Evolutionary conservation across 78 protist species (phyloP).

Genomic region (Trichosphaerium sp.): DNA sequence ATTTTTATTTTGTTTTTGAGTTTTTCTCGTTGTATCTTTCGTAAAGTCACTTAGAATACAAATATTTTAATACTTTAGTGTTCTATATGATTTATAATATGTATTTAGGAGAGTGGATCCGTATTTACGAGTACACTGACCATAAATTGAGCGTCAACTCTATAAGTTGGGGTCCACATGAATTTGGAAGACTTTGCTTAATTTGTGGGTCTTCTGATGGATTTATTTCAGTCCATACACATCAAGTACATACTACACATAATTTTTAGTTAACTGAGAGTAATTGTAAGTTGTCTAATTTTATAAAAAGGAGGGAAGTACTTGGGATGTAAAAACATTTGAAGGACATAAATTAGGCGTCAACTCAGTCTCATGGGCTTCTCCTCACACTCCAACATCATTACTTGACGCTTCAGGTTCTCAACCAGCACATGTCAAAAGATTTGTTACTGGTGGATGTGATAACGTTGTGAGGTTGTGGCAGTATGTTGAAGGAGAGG

Average conservation of each 20-base stretch:
- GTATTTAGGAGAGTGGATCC: conserved; percentile 26
- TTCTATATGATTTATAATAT: background rate
- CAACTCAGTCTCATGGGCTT: conserved; percentile 85
- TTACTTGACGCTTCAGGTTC: conserved; percentile 5
- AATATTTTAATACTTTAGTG: too few relatives aligned
- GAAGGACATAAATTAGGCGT: conserved; percentile 47
- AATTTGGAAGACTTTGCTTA: conserved; percentile 56
- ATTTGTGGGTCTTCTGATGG: conserved; percentile 84
- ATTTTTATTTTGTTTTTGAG: too few relatives aligned
- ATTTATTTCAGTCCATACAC: conserved; percentile 50
- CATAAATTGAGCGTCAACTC: conserved; percentile 77
- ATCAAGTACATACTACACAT: too few relatives aligned
- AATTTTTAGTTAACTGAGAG: too few relatives aligned
- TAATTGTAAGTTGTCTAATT: background rate
- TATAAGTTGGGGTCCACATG: conserved; percentile 85
- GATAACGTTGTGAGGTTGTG: conserved; percentile 81
- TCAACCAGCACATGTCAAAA: conserved; percentile 22
- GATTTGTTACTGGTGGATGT: conserved; percentile 86
- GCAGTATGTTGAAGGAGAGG: too few relatives aligned
- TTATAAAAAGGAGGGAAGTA: background rate
- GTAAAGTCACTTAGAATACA: too few relatives aligned
- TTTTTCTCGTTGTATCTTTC: too few relatives aligned
- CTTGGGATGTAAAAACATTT: conserved; percentile 7
- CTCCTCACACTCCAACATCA: conserved; percentile 35
- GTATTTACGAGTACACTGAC: conserved; percentile 39